A percentile compares a stretch with the other conserved stretches of the same genome.
phyloP scores from a whole-genome alignment of 2,329 filamentous ascomycete species.

The Trichophaea hybrida region DNA sequence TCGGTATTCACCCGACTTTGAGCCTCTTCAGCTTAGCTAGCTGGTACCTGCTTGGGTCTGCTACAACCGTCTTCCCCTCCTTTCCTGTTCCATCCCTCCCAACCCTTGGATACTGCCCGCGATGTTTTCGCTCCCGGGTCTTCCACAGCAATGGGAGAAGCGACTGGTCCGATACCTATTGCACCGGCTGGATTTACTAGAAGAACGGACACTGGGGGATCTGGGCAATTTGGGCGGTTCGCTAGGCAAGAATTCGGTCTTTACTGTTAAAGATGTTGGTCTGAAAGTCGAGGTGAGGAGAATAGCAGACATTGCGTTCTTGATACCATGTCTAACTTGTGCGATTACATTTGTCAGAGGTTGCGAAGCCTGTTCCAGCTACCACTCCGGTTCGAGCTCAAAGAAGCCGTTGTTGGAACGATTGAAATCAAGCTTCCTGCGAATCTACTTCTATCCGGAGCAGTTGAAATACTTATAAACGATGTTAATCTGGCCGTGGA shows the following conservation, averaged over 20 bases:
- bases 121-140: conserved; percentile 1
- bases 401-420: conserved; percentile 18
- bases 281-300: conserved; percentile 20
- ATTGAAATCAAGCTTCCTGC: conserved; percentile 15
- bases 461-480: conserved; percentile 18
- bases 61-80: not conserved
- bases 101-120: not conserved
- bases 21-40: not conserved
- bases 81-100: not conserved
- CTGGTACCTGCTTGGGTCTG: not conserved
- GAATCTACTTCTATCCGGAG: conserved; percentile 16
- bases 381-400: conserved; percentile 12
- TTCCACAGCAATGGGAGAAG: conserved; percentile 12
- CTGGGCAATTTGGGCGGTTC: conserved; percentile 18
- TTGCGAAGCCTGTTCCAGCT: conserved; percentile 14
- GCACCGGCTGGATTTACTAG: conserved; percentile 18
- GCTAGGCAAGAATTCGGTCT: conserved; percentile 14
- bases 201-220: conserved; percentile 19
- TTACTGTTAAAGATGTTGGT: conserved; percentile 19
- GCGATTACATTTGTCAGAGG: conserved; percentile 1
- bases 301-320: not conserved
- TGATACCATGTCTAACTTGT: not conserved
- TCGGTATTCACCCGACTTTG: not conserved
- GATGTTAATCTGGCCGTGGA: conserved; percentile 11
- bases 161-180: conserved; percentile 18